These are phyloP conservation scores for Haematococcus lacustris DNA, from an alignment of 139 green algal species.

Conservation along the genomic window DNA sequence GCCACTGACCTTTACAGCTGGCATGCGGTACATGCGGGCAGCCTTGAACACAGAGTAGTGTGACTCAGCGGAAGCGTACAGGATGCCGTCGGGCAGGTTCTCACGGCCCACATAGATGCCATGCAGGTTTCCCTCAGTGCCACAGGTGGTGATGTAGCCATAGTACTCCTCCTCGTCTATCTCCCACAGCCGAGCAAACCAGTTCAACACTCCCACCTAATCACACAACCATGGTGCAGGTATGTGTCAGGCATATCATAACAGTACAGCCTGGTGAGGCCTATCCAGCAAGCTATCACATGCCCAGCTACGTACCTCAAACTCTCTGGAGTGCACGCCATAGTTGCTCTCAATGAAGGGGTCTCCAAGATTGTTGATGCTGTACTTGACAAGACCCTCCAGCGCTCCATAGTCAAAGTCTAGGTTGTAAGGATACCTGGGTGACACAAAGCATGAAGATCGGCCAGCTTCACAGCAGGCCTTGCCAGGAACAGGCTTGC, in stretches of 20 bases:
- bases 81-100: conserved; percentile 75
- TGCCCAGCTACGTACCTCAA: conserved; percentile 68
- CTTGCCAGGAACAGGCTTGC: not conserved
- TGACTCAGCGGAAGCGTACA: conserved; percentile 85
- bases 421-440: conserved; percentile 95
- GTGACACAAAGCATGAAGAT: too few relatives aligned
- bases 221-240: not conserved
- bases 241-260: too few relatives aligned
- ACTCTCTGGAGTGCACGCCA: conserved; percentile 62
- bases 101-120: conserved; percentile 86
- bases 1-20: conserved; percentile 65
- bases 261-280: too few relatives aligned
- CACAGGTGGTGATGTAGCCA: conserved; percentile 98
- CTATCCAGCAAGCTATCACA: too few relatives aligned
- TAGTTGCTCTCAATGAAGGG: conserved; percentile 98
- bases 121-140: conserved; percentile 97
- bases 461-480: too few relatives aligned
- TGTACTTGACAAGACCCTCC: conserved; percentile 78
- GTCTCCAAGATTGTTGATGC: conserved; percentile 97
- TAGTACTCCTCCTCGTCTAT: conserved; percentile 89
- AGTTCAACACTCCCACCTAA: conserved; percentile 90
- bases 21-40: conserved; percentile 94
- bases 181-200: conserved; percentile 96
- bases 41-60: conserved; percentile 98
- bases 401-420: conserved; percentile 94